Evolutionary conservation across 2,329 filamentous ascomycete genomes (phyloP), one percentile per base, ranked within the genome.

Genomic region (Chaetomium olivaceum): DNA sequence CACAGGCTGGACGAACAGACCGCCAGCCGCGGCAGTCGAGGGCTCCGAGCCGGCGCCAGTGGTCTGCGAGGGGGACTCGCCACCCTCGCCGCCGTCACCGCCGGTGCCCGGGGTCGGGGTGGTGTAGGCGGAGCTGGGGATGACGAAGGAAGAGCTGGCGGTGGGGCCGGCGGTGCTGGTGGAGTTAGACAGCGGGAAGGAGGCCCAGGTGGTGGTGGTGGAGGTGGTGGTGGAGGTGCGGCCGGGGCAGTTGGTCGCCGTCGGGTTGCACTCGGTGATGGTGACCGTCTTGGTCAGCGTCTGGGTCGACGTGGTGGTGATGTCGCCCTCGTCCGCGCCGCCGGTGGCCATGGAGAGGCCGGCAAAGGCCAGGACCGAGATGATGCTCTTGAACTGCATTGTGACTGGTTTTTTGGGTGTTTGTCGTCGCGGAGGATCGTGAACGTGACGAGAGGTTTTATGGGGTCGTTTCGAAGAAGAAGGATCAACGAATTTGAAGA

Each of bases 191-290:
- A 74, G 64, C 46, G 75, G 69, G 74, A 75, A 76, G 2, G 58
- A 61, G 63, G 70, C 70, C 70, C 69, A 69, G 63, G 54, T 58
- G 4, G 64, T 67, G 66, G 69, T 58, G 63, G 76, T 74, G 56
- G 71, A 62, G 27, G 72, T 72, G 29, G 73, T 68, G 61, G 69
- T 71, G 25, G 74, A 72, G 61, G 73, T 72, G 65, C 71, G 74
- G 66, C 74, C 72, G 62, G 81, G 80, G 78, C 81, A 83, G 74
- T 80, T 76, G 68, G 77, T 75, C 68, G 78, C 75, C 12, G 75
- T 76, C 52, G 80, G 78, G 73, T 79, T 77, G 78, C 82, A 83
- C 72, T 76, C 71, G 64, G 82, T 84, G 73, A 84, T 76, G 73
- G 81, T 84, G 68, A 80, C 65, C 59, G 78, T 79, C 70, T 73